Conservation (phyloP, 2,329 filamentous ascomycete species). For the Neonectria faginata region DNA sequence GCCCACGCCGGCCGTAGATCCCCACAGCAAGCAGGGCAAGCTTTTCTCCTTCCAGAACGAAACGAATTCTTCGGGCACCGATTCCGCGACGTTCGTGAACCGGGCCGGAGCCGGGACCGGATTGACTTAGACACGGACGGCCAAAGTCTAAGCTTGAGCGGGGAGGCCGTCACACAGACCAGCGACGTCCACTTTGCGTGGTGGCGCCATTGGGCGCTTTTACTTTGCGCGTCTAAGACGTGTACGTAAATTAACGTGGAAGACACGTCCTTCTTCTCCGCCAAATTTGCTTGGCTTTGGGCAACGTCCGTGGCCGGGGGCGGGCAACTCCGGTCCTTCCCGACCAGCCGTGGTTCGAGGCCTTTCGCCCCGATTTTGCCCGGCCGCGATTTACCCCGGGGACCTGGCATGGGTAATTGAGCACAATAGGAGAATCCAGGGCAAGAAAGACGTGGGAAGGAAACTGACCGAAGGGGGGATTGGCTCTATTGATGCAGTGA, state of each 20-base stretch:
- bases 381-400: not conserved
- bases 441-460: not conserved
- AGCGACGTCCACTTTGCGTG: conserved; percentile 1
- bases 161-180: not conserved
- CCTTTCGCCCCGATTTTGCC: conserved; percentile 12
- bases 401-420: not conserved
- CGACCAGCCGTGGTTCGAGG: conserved; percentile 15
- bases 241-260: not conserved
- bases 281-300: not conserved
- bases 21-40: not conserved
- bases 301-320: not conserved
- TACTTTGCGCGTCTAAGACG: not conserved
- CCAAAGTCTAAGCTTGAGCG: not conserved
- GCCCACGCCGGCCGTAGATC: conserved; percentile 7
- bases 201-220: conserved; percentile 7
- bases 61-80: not conserved
- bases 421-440: not conserved
- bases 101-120: conserved; percentile 28
- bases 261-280: not conserved
- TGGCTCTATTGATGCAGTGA: not conserved
- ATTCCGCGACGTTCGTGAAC: not conserved
- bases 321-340: conserved; percentile 15
- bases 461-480: not conserved
- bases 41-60: not conserved
- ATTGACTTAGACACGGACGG: conserved; percentile 6